Base-by-base conservation (phyloP, 2,329 filamentous ascomycete genomes). In the Arachnomyces sp. region DNA sequence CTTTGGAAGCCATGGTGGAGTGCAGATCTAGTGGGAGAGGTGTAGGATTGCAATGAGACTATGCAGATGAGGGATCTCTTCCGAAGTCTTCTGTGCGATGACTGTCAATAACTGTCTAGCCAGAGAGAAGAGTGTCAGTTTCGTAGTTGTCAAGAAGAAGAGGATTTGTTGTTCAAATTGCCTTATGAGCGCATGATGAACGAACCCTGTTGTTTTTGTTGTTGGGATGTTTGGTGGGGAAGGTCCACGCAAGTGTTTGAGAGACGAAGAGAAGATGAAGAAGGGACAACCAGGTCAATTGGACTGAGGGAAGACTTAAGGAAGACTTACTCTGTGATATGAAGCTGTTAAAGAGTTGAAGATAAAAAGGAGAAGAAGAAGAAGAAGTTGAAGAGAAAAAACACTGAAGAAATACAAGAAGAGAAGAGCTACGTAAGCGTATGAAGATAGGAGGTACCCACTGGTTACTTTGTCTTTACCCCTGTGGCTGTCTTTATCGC, bases 1-100 rank as follows among this genome's bases (percentile, higher is more conserved):
- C 84, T 67, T 77, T 87, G 58, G 77, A 73, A 49, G 84, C 80
- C 83, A 90, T 90, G 55, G 53, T 70, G 53, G 39, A 33, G 38
- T 31, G 42, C 32, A 39, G 28, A 38, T 30, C 34, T 42, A 31
- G 28, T 35, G 11, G n/a, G 38, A 37, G 30, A 32, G 43, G 13
- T 38, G 39, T 36, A 14, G n/a, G n/a, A n/a, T n/a, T n/a, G 38
- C 3, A 28, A 40, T 40, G 42, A 47, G 39, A 25, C 35, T 42
- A 43, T 42, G 29, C 36, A 47, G 31, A 37, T 17, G 34, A 41
- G 34, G 38, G 17, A 40, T 44, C 42, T 49, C 39, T 38, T 41
- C 39, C 52, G 40, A 58, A 16, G n/a, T 32, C 15, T 32, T 12
- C 12, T 32, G 5, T 25, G 20, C 9, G 20, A 25, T 25, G 9